phyloP scores from a whole-genome alignment of 2,329 filamentous ascomycete species.

The Lasiodiplodia sp. region DNA sequence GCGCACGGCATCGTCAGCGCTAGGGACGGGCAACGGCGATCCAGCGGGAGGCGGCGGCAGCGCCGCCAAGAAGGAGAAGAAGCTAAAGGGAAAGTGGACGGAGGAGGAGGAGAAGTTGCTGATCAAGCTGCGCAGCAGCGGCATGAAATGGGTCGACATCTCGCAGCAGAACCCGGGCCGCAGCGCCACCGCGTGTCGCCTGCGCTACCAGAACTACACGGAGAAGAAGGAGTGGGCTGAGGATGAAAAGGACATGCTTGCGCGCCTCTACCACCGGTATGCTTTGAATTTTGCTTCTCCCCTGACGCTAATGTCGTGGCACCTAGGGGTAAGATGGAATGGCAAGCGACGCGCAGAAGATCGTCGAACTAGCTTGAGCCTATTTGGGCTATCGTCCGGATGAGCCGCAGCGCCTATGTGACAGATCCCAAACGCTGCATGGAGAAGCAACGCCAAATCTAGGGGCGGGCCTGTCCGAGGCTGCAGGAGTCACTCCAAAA shows the following conservation, averaged over 20 bases:
- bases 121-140: conserved; percentile 85
- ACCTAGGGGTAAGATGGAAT: conserved; percentile 15
- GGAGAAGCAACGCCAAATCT: background rate
- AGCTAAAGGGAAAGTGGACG: conserved; percentile 87
- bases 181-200: conserved; percentile 90
- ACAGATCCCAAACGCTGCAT: background rate
- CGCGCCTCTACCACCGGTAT: conserved; percentile 91
- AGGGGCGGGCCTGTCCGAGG: background rate
- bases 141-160: conserved; percentile 99
- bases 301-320: conserved; percentile 18
- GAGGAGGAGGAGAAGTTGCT: conserved; percentile 91
- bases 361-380: conserved; percentile 15
- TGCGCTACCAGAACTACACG: conserved; percentile 97
- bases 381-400: conserved; percentile 3
- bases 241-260: conserved; percentile 97
- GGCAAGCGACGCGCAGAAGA: conserved; percentile 45
- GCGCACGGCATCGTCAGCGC: conserved; percentile 47
- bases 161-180: conserved; percentile 88
- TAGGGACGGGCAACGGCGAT: conserved; percentile 41
- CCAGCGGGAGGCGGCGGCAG: conserved; percentile 16
- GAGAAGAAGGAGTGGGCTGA: conserved; percentile 95
- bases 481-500: background rate
- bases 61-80: conserved; percentile 44
- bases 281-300: conserved; percentile 34
- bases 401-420: background rate